Base-by-base conservation (phyloP, 495 filamentous ascomycete species). In the Neurospora sp. region DNA sequence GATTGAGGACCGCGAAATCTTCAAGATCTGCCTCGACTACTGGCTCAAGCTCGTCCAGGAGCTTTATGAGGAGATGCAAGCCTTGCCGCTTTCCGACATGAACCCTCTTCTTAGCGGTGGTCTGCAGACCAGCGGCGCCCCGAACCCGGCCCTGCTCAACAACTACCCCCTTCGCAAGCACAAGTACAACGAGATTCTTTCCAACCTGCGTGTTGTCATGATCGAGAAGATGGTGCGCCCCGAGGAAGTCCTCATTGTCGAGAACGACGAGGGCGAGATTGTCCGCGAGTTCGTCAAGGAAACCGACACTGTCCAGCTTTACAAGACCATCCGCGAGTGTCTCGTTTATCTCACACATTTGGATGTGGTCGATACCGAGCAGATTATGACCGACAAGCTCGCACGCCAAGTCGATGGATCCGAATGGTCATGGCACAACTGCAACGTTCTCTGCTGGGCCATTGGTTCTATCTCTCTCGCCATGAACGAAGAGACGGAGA, bases 381-480 rank as follows among this genome's bases (percentile, higher is more conserved):
- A 91, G 40, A 99, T 99, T 82, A 98, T 99, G 96, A 96, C 96
- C 16, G 96, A 99, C 76, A 99, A 99, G 81, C 86, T 99, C 44
- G 88, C 93, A 14, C 91, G 93, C 71, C 96, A 98, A 82, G 96
- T 99, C 27, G 94, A 98, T 80, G 94, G 93, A 16, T 86, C 87
- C 16, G 96, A 99, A 82, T 99, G 96, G 96, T 98, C 96, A 14
- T 99, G 96, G 96, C 92, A 91, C 72, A 98, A 98, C 82, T 99
- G 96, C 88, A 99, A 99, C 81, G 97, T 96, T 3, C 89, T 99
- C 14, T 99, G 96, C 84, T 99, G 96, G 96, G 96, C 96, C 35
- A 99, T 99, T 79, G 96, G 96, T 22, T 99, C 96, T 1, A 98
- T 99, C 70, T 98, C 96, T 11, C 90, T 97, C 20, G 96, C 96